Evolutionary conservation across 106 monocot species (phyloP).

Genomic region (Dendrobium chrysotoxum): DNA sequence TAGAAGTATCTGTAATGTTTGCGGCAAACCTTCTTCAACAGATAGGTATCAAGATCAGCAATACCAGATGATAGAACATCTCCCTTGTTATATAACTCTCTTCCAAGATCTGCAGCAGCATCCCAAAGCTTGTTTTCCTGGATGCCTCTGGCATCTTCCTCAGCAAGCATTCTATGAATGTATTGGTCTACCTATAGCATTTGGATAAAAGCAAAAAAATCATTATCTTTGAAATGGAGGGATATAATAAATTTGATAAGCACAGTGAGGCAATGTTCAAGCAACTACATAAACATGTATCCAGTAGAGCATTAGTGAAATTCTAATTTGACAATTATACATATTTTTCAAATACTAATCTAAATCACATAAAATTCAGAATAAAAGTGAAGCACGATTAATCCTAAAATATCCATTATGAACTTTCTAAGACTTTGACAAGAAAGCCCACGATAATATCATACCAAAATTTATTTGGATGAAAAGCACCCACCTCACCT

Average conservation of each 20-base stretch:
- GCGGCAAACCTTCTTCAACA: constrained; percentile 71
- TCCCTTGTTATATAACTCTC: constrained; percentile 68
- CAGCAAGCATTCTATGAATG: constrained; percentile 87
- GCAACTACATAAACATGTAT: neutral
- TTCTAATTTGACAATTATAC: neutral
- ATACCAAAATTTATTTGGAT: too few relatives aligned
- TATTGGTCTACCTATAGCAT: constrained; percentile 69
- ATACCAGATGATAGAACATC: constrained; percentile 50
- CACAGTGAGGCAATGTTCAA: neutral
- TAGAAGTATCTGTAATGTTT: neutral
- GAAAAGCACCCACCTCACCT: too few relatives aligned
- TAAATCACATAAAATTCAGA: neutral
- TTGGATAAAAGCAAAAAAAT: neutral
- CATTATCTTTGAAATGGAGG: neutral
- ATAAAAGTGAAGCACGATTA: too few relatives aligned
- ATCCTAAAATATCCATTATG: too few relatives aligned
- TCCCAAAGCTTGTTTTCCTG: constrained; percentile 34
- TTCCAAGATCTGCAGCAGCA: constrained; percentile 44
- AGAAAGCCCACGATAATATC: too few relatives aligned
- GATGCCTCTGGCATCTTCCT: constrained; percentile 48
- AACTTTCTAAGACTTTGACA: too few relatives aligned
- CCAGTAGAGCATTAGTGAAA: neutral
- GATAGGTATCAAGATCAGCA: constrained; percentile 66
- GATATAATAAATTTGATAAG: neutral
- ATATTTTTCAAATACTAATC: neutral